These are phyloP conservation scores for Salvia splendens DNA, from an alignment of 257 asterid species.

Conservation along the genomic window DNA sequence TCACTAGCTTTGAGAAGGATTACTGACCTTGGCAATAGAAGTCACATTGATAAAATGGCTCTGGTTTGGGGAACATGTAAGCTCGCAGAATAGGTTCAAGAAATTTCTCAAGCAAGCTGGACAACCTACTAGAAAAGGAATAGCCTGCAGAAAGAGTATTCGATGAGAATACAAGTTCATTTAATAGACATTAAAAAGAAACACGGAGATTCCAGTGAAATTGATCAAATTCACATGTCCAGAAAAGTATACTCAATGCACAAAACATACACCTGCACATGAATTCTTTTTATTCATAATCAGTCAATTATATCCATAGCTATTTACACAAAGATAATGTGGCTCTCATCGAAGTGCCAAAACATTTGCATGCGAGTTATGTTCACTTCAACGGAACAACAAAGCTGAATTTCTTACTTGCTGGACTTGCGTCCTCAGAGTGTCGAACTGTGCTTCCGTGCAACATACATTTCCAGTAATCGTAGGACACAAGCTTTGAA, in stretches of 20 bases:
- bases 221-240: neutral
- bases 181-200: constrained; percentile 12
- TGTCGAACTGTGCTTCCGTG: constrained; percentile 81
- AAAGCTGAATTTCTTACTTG: constrained; percentile 61
- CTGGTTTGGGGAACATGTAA: constrained; percentile 96
- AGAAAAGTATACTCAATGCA: constrained; percentile 2
- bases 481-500: constrained; percentile 96
- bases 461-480: constrained; percentile 93
- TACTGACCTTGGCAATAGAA: constrained; percentile 66
- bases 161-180: constrained; percentile 33
- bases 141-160: constrained; percentile 68
- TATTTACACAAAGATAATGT: neutral
- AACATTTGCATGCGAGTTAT: neutral
- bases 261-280: neutral
- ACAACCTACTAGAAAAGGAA: constrained; percentile 98
- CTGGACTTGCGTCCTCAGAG: constrained; percentile 86
- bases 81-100: constrained; percentile 96
- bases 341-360: neutral
- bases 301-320: neutral
- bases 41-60: constrained; percentile 96
- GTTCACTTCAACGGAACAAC: neutral
- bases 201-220: neutral
- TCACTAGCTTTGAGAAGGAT: constrained; percentile 25
- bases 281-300: neutral
- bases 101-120: constrained; percentile 99